Base-by-base conservation (phyloP, 1,284 basidiomycete genomes). In the Cryptococcus sp. region DNA sequence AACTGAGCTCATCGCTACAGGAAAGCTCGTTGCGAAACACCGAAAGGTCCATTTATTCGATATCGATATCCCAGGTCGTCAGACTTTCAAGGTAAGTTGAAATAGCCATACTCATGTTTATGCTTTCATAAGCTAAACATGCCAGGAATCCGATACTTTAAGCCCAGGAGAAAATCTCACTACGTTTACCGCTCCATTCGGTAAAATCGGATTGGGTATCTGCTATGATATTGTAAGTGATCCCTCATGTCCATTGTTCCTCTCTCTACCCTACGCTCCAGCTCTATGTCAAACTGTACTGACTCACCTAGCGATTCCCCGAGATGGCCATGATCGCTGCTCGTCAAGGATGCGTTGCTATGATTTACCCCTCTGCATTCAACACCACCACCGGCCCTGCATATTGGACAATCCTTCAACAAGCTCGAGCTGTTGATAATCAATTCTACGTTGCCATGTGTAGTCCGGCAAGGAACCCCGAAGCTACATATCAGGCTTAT, bases 41-140 rank as follows among this genome's bases (percentile, higher is more conserved):
- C 85, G 95, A 53, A 98, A 99, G 76, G 83, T 98, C 1, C 96
- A 98, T 71, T 80, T 99, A 7, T 99, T 99, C 71, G 95, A 99
- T 74, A 98, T 99, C 59, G 90, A 98, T 72, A 95, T 98, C 54
- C 93, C 93, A 0, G 95, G 95, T 15, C 88, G 90, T 74, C 97
- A 98, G 76, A 92, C 80, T 4, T 98, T 98, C 84, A 95, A 95
- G 80, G 92, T 88, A 55, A 59, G 78, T 35, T 31, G 37, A 31
- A 15, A n/a, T 15, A 30, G 38, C 43, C 13, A 34, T 35, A 14
- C n/a, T 14, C 34, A 14, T 23, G 41, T n/a, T 15, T 38, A 8
- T 32, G 5, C 2, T 33, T 13, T 10, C 36, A 5, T 14, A 6
- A 35, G 15, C 53, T 23, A 15, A 33, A 4, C 43, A 48, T 58